Conservation (phyloP, 805 yeast genomes). For the Wickerhamomyces bisporus region DNA sequence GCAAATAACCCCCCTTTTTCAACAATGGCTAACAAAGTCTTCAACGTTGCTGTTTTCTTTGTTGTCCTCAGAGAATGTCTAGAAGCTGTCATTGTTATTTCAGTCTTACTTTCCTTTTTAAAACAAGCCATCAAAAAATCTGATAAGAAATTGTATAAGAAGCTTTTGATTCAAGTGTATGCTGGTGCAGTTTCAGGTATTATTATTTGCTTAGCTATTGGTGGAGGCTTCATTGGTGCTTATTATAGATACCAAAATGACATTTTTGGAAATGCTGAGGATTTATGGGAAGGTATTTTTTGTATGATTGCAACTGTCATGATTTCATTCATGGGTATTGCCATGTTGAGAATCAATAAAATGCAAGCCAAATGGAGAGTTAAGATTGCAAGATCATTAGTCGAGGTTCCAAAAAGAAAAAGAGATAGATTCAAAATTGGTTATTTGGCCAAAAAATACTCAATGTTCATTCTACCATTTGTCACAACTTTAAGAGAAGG, state of each 20-base stretch:
- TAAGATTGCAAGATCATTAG: slow-evolving; percentile 81
- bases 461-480: slow-evolving; percentile 86
- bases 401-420: slow-evolving; percentile 48
- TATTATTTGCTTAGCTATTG: slow-evolving; percentile 72
- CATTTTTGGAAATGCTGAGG: slow-evolving; percentile 84
- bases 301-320: slow-evolving; percentile 84
- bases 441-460: slow-evolving; percentile 63
- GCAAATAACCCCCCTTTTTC: too few species aligned
- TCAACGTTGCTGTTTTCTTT: slow-evolving; percentile 63
- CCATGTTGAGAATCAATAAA: slow-evolving; percentile 92
- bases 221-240: slow-evolving; percentile 92
- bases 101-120: slow-evolving; percentile 86
- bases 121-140: slow-evolving; percentile 73
- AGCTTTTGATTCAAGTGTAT: slow-evolving; percentile 80
- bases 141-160: slow-evolving; percentile 53
- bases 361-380: slow-evolving; percentile 97
- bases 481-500: slow-evolving; percentile 95
- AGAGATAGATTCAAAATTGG: slow-evolving; percentile 50
- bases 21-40: slow-evolving; percentile 13
- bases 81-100: slow-evolving; percentile 88
- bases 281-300: slow-evolving; percentile 95
- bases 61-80: slow-evolving; percentile 90
- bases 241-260: slow-evolving; percentile 78
- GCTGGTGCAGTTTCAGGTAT: slow-evolving; percentile 71
- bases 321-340: slow-evolving; percentile 92